phyloP scores from a whole-genome alignment of 805 yeast genomes.

The Torulaspora quercuum region DNA sequence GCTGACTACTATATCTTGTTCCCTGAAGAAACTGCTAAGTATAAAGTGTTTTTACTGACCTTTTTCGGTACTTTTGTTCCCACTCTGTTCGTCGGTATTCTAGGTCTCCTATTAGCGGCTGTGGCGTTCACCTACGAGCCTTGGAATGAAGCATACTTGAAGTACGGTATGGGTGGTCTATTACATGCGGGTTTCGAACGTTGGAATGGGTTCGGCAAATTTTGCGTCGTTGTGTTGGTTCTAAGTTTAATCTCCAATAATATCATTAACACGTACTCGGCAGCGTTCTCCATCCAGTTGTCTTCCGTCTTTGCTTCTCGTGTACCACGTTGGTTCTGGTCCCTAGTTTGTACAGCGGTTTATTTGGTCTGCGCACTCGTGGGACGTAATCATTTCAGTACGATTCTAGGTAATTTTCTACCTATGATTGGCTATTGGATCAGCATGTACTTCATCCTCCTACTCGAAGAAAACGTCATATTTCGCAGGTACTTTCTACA shows the following conservation, averaged over 20 bases:
- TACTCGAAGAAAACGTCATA: slow-evolving; percentile 67
- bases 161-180: slow-evolving; percentile 72
- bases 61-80: slow-evolving; percentile 66
- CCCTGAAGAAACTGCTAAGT: slow-evolving; percentile 64
- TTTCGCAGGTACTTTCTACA: slow-evolving; percentile 53
- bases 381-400: slow-evolving; percentile 69
- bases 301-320: slow-evolving; percentile 51
- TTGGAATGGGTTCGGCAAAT: slow-evolving; percentile 77
- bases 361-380: slow-evolving; percentile 70
- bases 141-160: slow-evolving; percentile 56
- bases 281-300: slow-evolving; percentile 74
- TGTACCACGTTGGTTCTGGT: slow-evolving; percentile 78
- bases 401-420: slow-evolving; percentile 72
- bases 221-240: slow-evolving; percentile 64
- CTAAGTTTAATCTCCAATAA: slow-evolving; percentile 78
- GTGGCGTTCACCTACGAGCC: slow-evolving; percentile 55
- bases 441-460: slow-evolving; percentile 68
- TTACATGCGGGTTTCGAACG: slow-evolving; percentile 58
- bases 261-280: slow-evolving; percentile 74
- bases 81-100: slow-evolving; percentile 68
- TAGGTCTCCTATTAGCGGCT: slow-evolving; percentile 69
- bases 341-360: slow-evolving; percentile 56
- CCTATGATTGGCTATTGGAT: slow-evolving; percentile 95
- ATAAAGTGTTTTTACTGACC: slow-evolving; percentile 55
- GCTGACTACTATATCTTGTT: slow-evolving; percentile 79